Evolutionary conservation across 2,329 filamentous ascomycete genomes (phyloP).

Genomic region (Graphiopsis chlorocephala): DNA sequence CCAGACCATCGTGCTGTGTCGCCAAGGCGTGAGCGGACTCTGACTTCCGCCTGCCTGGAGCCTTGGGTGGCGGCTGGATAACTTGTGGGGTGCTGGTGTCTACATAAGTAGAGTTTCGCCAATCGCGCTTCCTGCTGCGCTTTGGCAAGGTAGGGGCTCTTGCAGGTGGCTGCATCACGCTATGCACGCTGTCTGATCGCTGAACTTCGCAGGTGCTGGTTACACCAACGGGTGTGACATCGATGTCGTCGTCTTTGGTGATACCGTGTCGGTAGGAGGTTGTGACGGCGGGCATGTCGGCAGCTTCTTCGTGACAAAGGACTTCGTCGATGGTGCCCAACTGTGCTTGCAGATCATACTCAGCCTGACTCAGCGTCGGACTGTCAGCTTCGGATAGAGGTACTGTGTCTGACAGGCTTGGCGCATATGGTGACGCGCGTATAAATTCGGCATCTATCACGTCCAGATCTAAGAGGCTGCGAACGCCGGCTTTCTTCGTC

Average conservation of each 20-base stretch:
- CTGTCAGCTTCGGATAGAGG: constrained; percentile 34
- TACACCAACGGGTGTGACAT: not conserved
- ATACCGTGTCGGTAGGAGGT: not conserved
- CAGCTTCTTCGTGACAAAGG: constrained; percentile 3
- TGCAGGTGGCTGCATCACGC: constrained; percentile 32
- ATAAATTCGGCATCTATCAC: constrained; percentile 18
- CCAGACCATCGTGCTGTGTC: not conserved
- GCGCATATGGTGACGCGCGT: constrained; percentile 14
- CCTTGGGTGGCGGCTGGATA: constrained; percentile 11
- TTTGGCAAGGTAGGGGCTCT: constrained; percentile 38
- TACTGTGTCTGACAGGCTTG: constrained; percentile 17
- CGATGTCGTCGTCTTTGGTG: not conserved
- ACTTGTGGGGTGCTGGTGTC: not conserved
- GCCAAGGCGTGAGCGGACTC: not conserved
- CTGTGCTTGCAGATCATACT: constrained; percentile 36
- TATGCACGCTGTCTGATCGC: constrained; percentile 25
- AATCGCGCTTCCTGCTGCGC: constrained; percentile 43
- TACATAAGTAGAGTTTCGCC: constrained; percentile 20
- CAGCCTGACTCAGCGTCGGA: constrained; percentile 49
- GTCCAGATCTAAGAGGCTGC: constrained; percentile 12
- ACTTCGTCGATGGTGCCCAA: constrained; percentile 22
- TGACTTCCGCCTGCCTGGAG: constrained; percentile 10
- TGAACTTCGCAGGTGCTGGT: not conserved
- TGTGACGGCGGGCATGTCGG: not conserved
- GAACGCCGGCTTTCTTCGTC: not conserved